A percentile compares a stretch with the other conserved stretches of the same genome.
phyloP scores from a whole-genome alignment of 345 rosid species.

The Lenwebbia sp. region DNA sequence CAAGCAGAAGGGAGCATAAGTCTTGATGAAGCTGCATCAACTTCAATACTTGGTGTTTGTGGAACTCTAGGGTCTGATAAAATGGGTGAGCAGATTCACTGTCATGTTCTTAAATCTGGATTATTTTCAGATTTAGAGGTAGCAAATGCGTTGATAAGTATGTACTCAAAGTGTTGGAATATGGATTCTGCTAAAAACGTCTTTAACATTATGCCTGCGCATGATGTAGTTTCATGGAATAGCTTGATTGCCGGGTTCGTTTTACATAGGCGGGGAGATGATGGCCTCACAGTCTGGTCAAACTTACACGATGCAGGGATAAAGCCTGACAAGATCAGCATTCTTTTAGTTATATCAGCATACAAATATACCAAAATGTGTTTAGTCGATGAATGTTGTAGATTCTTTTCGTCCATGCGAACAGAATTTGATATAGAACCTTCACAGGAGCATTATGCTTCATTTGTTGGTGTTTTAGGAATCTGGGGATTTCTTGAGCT shows the following conservation, averaged over 20 bases:
- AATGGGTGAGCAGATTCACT: conserved; percentile 67
- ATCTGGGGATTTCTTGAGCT: conserved; percentile 69
- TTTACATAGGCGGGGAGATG: conserved; percentile 64
- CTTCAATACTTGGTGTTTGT: conserved; percentile 46
- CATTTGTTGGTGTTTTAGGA: conserved; percentile 56
- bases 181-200: conserved; percentile 31
- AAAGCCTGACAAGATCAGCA: conserved; percentile 45
- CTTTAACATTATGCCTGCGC: conserved; percentile 36
- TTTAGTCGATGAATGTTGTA: conserved; percentile 40
- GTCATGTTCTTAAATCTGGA: conserved; percentile 49
- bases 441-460: conserved; percentile 53
- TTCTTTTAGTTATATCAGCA: conserved; percentile 42
- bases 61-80: conserved; percentile 64
- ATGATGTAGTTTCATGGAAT: conserved; percentile 69
- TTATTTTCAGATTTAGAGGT: conserved; percentile 33
- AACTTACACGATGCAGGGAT: conserved; percentile 28
- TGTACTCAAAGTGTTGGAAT: conserved; percentile 61
- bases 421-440: conserved; percentile 35
- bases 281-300: conserved; percentile 48
- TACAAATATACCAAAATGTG: conserved; percentile 37
- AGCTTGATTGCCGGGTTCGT: conserved; percentile 55
- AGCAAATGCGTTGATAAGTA: conserved; percentile 62
- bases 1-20: conserved; percentile 28
- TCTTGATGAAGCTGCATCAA: conserved; percentile 52
- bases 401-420: conserved; percentile 48